Evolutionary conservation across 257 asterid species (phyloP).

Genomic region (Lantana camara): DNA sequence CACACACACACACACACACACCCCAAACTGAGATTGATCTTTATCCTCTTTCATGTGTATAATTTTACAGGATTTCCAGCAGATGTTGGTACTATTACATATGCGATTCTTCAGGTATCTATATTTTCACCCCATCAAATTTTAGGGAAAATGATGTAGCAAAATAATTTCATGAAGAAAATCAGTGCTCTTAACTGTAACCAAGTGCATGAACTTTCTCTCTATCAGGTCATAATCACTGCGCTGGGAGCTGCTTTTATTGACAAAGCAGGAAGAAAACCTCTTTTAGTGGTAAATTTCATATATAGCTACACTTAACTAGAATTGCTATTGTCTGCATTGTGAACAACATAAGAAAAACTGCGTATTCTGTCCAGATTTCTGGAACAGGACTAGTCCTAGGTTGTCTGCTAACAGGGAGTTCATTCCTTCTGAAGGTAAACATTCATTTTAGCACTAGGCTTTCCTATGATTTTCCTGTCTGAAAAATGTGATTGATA

Average conservation of each 20-base stretch:
- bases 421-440: conserved; percentile 85
- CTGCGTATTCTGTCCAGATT: conserved; percentile 43
- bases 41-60: background rate
- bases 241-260: conserved; percentile 72
- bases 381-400: conserved; percentile 77
- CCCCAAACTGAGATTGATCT: background rate
- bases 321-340: background rate
- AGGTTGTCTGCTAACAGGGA: conserved; percentile 73
- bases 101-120: conserved; percentile 81
- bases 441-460: background rate
- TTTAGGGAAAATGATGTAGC: background rate
- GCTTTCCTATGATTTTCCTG: background rate
- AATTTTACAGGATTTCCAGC: conserved; percentile 72
- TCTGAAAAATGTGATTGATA: conserved; percentile 23
- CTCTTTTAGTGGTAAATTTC: conserved; percentile 72
- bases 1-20: too few relatives aligned
- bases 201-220: background rate
- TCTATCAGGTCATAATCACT: conserved; percentile 67
- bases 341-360: background rate
- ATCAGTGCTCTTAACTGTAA: background rate
- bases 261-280: conserved; percentile 86
- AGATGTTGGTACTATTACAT: conserved; percentile 74
- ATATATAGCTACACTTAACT: background rate
- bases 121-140: conserved; percentile 17
- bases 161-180: background rate